phyloP scores from a whole-genome alignment of 2,329 filamentous ascomycete species.

The Fusarium sp. region DNA sequence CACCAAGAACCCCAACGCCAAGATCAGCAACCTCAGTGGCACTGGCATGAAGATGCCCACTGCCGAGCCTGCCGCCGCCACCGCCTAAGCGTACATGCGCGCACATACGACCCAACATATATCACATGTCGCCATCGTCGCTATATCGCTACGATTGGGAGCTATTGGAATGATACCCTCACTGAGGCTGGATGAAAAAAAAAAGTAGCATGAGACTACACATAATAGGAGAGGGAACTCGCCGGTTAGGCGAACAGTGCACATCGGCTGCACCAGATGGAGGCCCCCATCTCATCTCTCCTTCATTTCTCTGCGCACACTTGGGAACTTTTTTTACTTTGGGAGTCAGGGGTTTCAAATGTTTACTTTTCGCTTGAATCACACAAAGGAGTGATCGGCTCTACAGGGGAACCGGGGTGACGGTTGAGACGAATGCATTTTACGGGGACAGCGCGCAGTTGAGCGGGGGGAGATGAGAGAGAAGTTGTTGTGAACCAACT shows the following conservation, averaged over 20 bases:
- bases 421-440: conserved; percentile 10
- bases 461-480: conserved; percentile 1
- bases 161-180: conserved; percentile 43
- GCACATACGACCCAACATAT: conserved; percentile 18
- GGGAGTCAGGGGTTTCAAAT: conserved; percentile 42
- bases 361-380: conserved; percentile 30
- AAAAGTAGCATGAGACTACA: conserved; percentile 21
- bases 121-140: conserved; percentile 12
- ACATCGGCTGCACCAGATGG: conserved; percentile 25
- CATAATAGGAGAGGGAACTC: conserved; percentile 11
- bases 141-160: conserved; percentile 27
- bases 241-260: conserved; percentile 18
- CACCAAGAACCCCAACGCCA: conserved; percentile 81
- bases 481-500: conserved; percentile 27
- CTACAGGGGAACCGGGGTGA: conserved; percentile 8
- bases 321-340: conserved; percentile 26
- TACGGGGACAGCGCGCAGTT: conserved; percentile 7
- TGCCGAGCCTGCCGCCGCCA: conserved; percentile 52
- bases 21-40: conserved; percentile 77
- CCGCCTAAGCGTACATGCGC: conserved; percentile 37
- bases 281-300: conserved; percentile 21
- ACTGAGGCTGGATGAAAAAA: conserved; percentile 36
- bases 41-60: conserved; percentile 73
- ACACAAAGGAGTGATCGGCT: conserved; percentile 22
- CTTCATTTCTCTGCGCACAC: conserved; percentile 21